Percentiles rank a stretch among this genome's conserved stretches.
phyloP scores from a whole-genome alignment of 768 basidiomycete species.

The Austroboletus eburneus region DNA sequence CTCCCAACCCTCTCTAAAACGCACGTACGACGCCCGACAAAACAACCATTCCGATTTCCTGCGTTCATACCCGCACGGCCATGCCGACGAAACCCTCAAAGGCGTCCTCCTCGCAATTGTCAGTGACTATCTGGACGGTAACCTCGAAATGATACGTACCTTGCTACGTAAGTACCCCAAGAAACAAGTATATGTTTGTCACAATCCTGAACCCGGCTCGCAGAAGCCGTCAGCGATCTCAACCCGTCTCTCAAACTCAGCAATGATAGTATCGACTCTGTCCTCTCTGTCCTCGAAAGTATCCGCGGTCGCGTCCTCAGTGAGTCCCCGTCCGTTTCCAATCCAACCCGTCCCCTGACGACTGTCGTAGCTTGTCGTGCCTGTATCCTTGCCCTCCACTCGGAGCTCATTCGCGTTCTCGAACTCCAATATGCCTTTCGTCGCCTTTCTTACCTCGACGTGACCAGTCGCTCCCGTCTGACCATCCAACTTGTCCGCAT shows the following conservation, averaged over 20 bases:
- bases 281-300: constrained; percentile 64
- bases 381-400: constrained; percentile 68
- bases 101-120: constrained; percentile 71
- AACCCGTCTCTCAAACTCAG: constrained; percentile 74
- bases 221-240: constrained; percentile 74
- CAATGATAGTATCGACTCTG: constrained; percentile 73
- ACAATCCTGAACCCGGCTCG: not conserved
- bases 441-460: constrained; percentile 71
- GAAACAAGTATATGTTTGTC: not conserved
- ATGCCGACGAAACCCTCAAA: constrained; percentile 78
- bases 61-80: constrained; percentile 44
- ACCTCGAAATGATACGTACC: constrained; percentile 78
- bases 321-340: constrained; percentile 24
- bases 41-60: constrained; percentile 47
- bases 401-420: constrained; percentile 71
- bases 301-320: constrained; percentile 75
- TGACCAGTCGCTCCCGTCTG: constrained; percentile 69
- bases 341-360: not conserved
- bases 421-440: constrained; percentile 78
- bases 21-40: constrained; percentile 61
- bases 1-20: constrained; percentile 64
- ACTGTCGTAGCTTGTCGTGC: constrained; percentile 70
- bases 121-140: constrained; percentile 81
- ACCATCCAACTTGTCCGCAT: constrained; percentile 76
- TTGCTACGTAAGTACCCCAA: constrained; percentile 55